Percentiles rank a stretch among this genome's conserved stretches.
These are phyloP conservation scores for Clonostachys byssicola DNA, from an alignment of 2,329 filamentous ascomycete genomes.

Conservation along the genomic window DNA sequence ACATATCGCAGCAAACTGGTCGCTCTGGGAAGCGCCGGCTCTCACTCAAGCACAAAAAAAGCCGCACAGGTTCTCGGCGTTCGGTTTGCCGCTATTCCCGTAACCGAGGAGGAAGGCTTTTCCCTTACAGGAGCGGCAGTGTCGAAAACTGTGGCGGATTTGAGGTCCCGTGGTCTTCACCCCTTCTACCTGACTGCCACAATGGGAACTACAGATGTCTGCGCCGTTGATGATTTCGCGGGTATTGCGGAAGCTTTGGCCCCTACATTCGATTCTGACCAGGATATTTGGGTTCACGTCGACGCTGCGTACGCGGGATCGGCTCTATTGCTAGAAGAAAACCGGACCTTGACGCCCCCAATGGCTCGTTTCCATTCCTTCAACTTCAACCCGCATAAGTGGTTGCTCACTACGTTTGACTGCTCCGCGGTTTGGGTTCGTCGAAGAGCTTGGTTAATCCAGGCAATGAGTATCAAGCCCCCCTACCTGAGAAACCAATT, in stretches of 20 bases:
- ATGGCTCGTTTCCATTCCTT: conserved; percentile 77
- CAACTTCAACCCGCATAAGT: conserved; percentile 97
- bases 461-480: conserved; percentile 74
- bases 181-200: conserved; percentile 86
- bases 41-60: conserved; percentile 84
- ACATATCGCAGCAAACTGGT: conserved; percentile 56
- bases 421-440: conserved; percentile 76
- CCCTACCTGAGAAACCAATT: conserved; percentile 79
- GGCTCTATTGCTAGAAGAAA: conserved; percentile 77
- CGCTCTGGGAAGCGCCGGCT: conserved; percentile 72
- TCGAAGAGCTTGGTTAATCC: conserved; percentile 70
- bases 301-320: conserved; percentile 92
- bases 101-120: conserved; percentile 59
- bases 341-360: conserved; percentile 61
- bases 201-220: conserved; percentile 83
- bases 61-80: conserved; percentile 82
- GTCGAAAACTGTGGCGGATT: conserved; percentile 56
- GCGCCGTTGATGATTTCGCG: conserved; percentile 77
- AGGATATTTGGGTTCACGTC: conserved; percentile 77
- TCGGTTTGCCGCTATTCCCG: conserved; percentile 68
- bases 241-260: conserved; percentile 49
- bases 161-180: conserved; percentile 65
- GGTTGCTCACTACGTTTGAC: conserved; percentile 93
- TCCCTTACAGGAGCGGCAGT: conserved; percentile 65
- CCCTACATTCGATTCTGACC: not conserved